phyloP scores from a whole-genome alignment of 176 grass and related monocot genomes.

The Eleusine indica region DNA sequence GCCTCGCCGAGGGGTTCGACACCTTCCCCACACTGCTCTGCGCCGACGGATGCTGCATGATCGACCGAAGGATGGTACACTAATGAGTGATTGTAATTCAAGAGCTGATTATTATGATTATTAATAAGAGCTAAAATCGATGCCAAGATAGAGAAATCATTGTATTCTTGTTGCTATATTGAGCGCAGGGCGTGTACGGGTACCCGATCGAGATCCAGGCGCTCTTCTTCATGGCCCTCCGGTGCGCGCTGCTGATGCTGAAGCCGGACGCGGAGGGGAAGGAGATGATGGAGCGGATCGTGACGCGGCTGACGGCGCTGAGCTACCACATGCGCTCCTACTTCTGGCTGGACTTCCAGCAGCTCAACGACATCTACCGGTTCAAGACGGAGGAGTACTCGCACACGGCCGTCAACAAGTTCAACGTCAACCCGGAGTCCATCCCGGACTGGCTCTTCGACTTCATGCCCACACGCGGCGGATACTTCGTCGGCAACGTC shows the following conservation, averaged over 20 bases:
- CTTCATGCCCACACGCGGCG: slow-evolving; percentile 86
- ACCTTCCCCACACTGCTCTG: slow-evolving; percentile 95
- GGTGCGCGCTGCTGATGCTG: slow-evolving; percentile 76
- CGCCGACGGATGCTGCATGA: slow-evolving; percentile 94
- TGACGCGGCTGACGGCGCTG: slow-evolving; percentile 81
- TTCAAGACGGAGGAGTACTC: slow-evolving; percentile 98
- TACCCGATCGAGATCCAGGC: slow-evolving; percentile 97
- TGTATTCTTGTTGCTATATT: background rate
- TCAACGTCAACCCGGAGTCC: slow-evolving; percentile 97
- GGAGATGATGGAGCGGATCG: slow-evolving; percentile 72
- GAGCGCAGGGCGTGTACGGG: slow-evolving; percentile 78
- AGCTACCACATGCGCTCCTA: slow-evolving; percentile 90
- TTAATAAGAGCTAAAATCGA: too few species aligned
- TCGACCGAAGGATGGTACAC: slow-evolving; percentile 81
- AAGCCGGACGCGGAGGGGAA: slow-evolving; percentile 72
- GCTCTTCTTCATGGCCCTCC: slow-evolving; percentile 89
- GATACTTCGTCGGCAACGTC: slow-evolving; percentile 95
- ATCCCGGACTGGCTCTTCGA: slow-evolving; percentile 96
- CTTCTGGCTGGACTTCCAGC: slow-evolving; percentile 91
- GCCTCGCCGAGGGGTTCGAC: slow-evolving; percentile 90
- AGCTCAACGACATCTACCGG: slow-evolving; percentile 85
- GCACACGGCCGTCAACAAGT: slow-evolving; percentile 98
- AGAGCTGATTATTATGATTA: too few species aligned
- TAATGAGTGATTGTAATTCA: too few species aligned
- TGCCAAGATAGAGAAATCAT: background rate